Evolutionary conservation across 2,329 filamentous ascomycete genomes (phyloP).

Genomic region (Trichoderma asperellum): DNA sequence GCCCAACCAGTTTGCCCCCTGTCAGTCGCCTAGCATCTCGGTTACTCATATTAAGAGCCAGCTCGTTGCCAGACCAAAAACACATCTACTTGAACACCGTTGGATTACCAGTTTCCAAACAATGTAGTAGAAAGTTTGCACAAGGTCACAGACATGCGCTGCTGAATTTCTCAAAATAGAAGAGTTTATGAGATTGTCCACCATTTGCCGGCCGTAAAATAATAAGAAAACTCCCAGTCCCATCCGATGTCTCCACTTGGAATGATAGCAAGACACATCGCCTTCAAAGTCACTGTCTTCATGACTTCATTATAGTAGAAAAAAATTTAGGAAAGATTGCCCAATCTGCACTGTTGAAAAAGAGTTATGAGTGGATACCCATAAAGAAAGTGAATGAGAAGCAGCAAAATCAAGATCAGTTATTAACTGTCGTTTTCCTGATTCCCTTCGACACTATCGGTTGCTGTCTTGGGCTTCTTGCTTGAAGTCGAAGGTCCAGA

Average conservation of each 20-base stretch:
- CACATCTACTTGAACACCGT: slow-evolving; percentile 17
- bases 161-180: neutral
- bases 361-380: neutral
- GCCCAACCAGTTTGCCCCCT: slow-evolving; percentile 41
- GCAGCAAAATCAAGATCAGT: slow-evolving; percentile 33
- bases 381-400: slow-evolving; percentile 28
- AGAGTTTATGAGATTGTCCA: slow-evolving; percentile 13
- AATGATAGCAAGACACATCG: slow-evolving; percentile 24
- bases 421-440: slow-evolving; percentile 50
- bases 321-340: slow-evolving; percentile 30
- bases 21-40: slow-evolving; percentile 28
- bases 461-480: slow-evolving; percentile 63
- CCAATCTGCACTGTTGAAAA: slow-evolving; percentile 28
- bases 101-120: neutral
- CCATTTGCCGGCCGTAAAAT: slow-evolving; percentile 28
- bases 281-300: slow-evolving; percentile 33
- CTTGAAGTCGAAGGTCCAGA: slow-evolving; percentile 51
- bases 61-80: slow-evolving; percentile 45
- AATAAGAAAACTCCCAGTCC: slow-evolving; percentile 28
- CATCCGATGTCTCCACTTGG: slow-evolving; percentile 24
- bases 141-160: neutral
- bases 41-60: slow-evolving; percentile 35
- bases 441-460: slow-evolving; percentile 43
- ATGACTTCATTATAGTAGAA: slow-evolving; percentile 43
- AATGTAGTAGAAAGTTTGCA: neutral